These are phyloP conservation scores for Lepraria neglecta DNA, from an alignment of 495 filamentous ascomycete species.

Conservation along the genomic window DNA sequence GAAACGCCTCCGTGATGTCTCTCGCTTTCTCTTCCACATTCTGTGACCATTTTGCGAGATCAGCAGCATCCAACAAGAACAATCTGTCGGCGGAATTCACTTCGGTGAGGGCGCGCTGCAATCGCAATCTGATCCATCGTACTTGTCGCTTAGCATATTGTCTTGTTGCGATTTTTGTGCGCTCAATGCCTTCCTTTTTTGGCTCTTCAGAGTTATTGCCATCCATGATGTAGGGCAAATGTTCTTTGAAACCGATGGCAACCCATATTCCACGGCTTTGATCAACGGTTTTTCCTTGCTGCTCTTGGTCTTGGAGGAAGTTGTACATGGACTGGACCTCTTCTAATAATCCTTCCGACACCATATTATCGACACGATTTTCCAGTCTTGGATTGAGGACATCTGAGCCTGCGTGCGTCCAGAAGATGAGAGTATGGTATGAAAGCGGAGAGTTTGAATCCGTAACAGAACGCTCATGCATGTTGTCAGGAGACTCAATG, in stretches of 20 bases:
- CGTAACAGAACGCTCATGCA: background rate
- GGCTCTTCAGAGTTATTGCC: conserved; percentile 38
- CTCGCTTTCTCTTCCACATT: conserved; percentile 59
- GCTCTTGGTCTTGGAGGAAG: conserved; percentile 42
- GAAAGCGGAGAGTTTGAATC: conserved; percentile 32
- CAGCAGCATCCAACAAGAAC: conserved; percentile 70
- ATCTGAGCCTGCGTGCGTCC: conserved; percentile 71
- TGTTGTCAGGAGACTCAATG: background rate
- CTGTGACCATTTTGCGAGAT: conserved; percentile 49
- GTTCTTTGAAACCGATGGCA: conserved; percentile 92
- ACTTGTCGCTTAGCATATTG: conserved; percentile 82
- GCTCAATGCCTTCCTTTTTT: conserved; percentile 43
- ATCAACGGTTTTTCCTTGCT: conserved; percentile 53
- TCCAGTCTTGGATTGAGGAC: conserved; percentile 64
- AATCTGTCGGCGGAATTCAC: conserved; percentile 47
- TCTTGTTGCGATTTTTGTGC: conserved; percentile 69
- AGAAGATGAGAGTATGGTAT: conserved; percentile 67
- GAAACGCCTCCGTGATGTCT: conserved; percentile 53
- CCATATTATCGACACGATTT: conserved; percentile 74
- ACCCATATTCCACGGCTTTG: conserved; percentile 81
- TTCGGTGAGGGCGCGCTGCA: conserved; percentile 57
- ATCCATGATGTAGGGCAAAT: conserved; percentile 60
- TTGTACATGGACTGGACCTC: conserved; percentile 61
- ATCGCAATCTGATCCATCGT: conserved; percentile 79
- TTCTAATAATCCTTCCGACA: conserved; percentile 60